Base-by-base conservation (phyloP, 768 basidiomycete species). In the Hygrocybe punicea region DNA sequence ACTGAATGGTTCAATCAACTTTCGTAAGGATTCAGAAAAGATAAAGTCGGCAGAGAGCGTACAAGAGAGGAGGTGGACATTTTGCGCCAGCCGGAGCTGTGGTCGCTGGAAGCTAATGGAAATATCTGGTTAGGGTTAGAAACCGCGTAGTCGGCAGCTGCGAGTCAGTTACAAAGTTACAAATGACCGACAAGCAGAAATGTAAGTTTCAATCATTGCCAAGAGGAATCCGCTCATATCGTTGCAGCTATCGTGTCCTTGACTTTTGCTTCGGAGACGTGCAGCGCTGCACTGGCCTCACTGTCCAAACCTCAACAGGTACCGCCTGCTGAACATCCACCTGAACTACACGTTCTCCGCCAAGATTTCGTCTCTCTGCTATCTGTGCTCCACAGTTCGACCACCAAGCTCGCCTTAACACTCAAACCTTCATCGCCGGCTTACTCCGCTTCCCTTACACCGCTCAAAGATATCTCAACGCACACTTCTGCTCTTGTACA, bases 371-470 rank as follows among this genome's bases (percentile, higher is more conserved):
- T 83, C 19, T 78, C 83, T 2, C 70, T 89, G 35, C 74, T 88
- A 45, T 73, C 81, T 4, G 75, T 87, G 59, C 64, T 88, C n/a
- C 74, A 85, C 66, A 68, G 73, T 19, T 70, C 78, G 29, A 71
- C 80, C 4, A 88, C 86, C 17, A 88, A 85, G 63, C 67, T 87
- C 23, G 75, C 87, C 4, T 77, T 90, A 34, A 75, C 80, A 1
- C 75, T 87, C 51, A 87, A 85, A 42, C 84, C 86, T 5, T 68
- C 81, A 3, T 72, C 76, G 1, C 83, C 83, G 1, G 72, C 83
- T 4, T 79, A 81, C 63, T 64, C 74, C 2, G 81, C 85, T 1
- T 73, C 83, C 11, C 62, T 81, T 11, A 60, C 75, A 7, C 76
- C 85, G 21, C 74, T 86, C 53, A 79, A 72, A 55, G 85, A 86